Conservation (phyloP, 1,284 basidiomycete species). For the Thelephora terrestris region DNA sequence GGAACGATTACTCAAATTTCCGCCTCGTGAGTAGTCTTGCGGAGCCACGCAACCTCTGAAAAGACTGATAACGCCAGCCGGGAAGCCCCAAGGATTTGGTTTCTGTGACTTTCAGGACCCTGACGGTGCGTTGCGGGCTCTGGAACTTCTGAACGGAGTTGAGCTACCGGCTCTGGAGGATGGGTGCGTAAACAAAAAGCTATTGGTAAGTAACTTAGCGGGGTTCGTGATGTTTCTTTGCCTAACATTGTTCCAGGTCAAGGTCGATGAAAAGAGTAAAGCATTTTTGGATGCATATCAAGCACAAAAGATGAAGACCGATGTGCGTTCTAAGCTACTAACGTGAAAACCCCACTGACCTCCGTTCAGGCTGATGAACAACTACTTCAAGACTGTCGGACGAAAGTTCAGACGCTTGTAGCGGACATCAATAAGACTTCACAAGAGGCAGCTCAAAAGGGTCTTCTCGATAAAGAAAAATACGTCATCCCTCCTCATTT, state of each 20-base stretch:
- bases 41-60: conserved; percentile 84
- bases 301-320: conserved; percentile 67
- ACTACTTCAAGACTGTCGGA: conserved; percentile 40
- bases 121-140: conserved; percentile 75
- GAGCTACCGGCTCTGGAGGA: conserved; percentile 84
- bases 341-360: conserved; percentile 6
- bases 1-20: background rate
- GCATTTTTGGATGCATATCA: conserved; percentile 79
- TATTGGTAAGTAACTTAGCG: conserved; percentile 54
- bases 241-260: conserved; percentile 52
- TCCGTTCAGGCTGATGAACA: conserved; percentile 49
- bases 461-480: conserved; percentile 65
- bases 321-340: conserved; percentile 39
- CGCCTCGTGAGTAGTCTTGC: conserved; percentile 52
- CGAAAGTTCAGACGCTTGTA: conserved; percentile 45
- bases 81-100: conserved; percentile 91
- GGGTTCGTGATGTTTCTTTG: conserved; percentile 18
- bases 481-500: conserved; percentile 89
- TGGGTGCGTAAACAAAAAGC: conserved; percentile 74
- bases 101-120: conserved; percentile 91
- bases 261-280: conserved; percentile 90
- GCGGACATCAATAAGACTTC: conserved; percentile 52
- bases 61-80: conserved; percentile 78
- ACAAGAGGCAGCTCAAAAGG: conserved; percentile 55
- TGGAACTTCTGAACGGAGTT: conserved; percentile 72